These are phyloP conservation scores for Sistotremastrum niveocremeum DNA, from an alignment of 768 basidiomycete species.

Conservation along the genomic window DNA sequence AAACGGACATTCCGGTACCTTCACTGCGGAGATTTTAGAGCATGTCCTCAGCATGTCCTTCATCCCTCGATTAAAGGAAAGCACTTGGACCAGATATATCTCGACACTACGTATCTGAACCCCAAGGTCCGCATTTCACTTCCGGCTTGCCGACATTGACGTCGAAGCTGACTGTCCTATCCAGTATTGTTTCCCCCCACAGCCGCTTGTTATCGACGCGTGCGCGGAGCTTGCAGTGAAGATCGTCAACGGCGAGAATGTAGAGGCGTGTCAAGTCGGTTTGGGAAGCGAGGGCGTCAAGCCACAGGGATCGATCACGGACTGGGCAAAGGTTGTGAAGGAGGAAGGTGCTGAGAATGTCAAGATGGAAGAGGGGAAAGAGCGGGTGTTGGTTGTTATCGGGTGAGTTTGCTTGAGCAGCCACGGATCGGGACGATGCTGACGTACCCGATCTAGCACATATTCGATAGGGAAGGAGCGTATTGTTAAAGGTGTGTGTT, in stretches of 20 bases:
- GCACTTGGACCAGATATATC: conserved; percentile 73
- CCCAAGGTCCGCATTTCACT: conserved; percentile 41
- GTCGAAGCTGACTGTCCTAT: conserved; percentile 1
- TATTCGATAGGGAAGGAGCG: conserved; percentile 98
- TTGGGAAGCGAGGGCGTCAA: conserved; percentile 14
- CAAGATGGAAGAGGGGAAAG: conserved; percentile 10
- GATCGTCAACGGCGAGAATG: conserved; percentile 29
- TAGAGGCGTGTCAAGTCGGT: conserved; percentile 10
- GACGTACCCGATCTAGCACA: conserved; percentile 37
- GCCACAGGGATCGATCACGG: conserved; percentile 38
- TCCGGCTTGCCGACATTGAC: background rate
- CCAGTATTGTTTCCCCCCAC: conserved; percentile 89
- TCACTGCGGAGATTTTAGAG: conserved; percentile 91
- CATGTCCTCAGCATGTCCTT: conserved; percentile 73
- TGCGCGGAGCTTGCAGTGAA: conserved; percentile 72
- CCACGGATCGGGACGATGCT: background rate
- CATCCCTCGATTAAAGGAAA: conserved; percentile 80
- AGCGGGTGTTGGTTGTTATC: conserved; percentile 46
- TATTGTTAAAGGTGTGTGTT: conserved; percentile 71
- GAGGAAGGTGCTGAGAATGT: conserved; percentile 24
- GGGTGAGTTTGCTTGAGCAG: conserved; percentile 34
- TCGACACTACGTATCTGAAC: conserved; percentile 94
- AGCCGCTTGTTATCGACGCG: conserved; percentile 85
- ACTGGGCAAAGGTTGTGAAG: conserved; percentile 11
- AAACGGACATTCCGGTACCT: conserved; percentile 69